Conservation (phyloP, 176 grass and related monocot genomes). For the Microstegium vimineum region DNA sequence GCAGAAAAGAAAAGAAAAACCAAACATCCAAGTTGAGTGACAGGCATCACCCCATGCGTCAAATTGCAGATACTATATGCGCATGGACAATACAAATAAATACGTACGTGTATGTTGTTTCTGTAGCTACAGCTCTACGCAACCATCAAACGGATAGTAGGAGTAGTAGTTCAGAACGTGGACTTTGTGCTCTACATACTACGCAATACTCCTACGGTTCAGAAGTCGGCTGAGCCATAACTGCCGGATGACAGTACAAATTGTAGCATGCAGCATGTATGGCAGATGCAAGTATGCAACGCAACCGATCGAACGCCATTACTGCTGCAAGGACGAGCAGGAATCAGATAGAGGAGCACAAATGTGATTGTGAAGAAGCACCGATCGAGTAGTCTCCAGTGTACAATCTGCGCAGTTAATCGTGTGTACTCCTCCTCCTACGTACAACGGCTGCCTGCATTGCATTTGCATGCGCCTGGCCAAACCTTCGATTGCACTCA, state of each 20-base stretch:
- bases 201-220: not conserved
- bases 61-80: not conserved
- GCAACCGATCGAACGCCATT: too few species aligned
- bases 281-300: too few species aligned
- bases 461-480: too few species aligned
- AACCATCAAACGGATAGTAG: not conserved
- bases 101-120: too few species aligned
- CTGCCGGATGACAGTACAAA: not conserved
- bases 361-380: too few species aligned
- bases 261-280: too few species aligned
- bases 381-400: too few species aligned
- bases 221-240: constrained; percentile 11
- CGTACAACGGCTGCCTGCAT: not conserved
- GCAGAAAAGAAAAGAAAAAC: not conserved
- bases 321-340: too few species aligned
- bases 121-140: not conserved
- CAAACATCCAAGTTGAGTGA: not conserved
- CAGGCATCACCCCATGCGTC: not conserved
- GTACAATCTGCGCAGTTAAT: not conserved
- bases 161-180: not conserved
- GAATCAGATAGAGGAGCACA: too few species aligned
- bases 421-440: not conserved
- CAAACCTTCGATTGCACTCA: not conserved
- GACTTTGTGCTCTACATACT: constrained; percentile 21
- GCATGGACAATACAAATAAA: not conserved